Conservation (phyloP, 2,329 filamentous ascomycete genomes). For the Nemania abortiva region DNA sequence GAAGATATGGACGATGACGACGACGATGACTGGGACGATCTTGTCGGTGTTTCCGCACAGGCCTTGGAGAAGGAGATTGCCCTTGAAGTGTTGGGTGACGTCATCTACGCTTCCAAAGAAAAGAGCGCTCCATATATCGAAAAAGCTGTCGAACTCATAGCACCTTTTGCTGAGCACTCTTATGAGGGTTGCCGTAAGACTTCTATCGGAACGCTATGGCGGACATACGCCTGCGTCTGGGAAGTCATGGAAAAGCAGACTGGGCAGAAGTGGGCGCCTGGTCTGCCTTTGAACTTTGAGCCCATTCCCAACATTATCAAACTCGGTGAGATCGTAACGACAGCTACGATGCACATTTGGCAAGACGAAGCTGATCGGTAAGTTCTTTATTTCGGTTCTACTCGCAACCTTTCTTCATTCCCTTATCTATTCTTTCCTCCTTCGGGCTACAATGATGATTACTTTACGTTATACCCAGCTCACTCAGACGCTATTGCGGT, state of each 20-base stretch:
- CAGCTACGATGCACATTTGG: slow-evolving; percentile 87
- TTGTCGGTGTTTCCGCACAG: slow-evolving; percentile 86
- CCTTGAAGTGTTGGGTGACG: slow-evolving; percentile 92
- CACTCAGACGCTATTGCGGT: slow-evolving; percentile 94
- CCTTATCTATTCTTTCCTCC: slow-evolving; percentile 31
- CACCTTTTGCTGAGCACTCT: slow-evolving; percentile 85
- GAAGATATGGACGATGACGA: slow-evolving; percentile 73
- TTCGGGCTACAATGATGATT: slow-evolving; percentile 78
- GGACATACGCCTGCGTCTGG: slow-evolving; percentile 92
- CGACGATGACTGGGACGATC: slow-evolving; percentile 83
- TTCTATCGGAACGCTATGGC: slow-evolving; percentile 90
- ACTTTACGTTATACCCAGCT: slow-evolving; percentile 97
- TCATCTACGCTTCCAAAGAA: slow-evolving; percentile 80
- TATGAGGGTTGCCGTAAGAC: slow-evolving; percentile 96
- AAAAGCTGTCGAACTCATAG: slow-evolving; percentile 84
- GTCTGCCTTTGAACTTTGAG: slow-evolving; percentile 83
- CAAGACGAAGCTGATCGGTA: slow-evolving; percentile 93
- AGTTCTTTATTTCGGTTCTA: slow-evolving; percentile 57
- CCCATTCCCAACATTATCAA: slow-evolving; percentile 84
- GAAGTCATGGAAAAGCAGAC: slow-evolving; percentile 83
- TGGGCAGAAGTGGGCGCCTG: slow-evolving; percentile 87
- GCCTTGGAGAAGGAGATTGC: slow-evolving; percentile 98
- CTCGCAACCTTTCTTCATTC: slow-evolving; percentile 11
- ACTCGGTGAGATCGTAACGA: slow-evolving; percentile 87
- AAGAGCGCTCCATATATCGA: slow-evolving; percentile 74